A percentile compares a stretch with the other conserved stretches of the same genome.
These are phyloP conservation scores for Mycogone perniciosa DNA, from an alignment of 2,329 filamentous ascomycete species.

Conservation along the genomic window DNA sequence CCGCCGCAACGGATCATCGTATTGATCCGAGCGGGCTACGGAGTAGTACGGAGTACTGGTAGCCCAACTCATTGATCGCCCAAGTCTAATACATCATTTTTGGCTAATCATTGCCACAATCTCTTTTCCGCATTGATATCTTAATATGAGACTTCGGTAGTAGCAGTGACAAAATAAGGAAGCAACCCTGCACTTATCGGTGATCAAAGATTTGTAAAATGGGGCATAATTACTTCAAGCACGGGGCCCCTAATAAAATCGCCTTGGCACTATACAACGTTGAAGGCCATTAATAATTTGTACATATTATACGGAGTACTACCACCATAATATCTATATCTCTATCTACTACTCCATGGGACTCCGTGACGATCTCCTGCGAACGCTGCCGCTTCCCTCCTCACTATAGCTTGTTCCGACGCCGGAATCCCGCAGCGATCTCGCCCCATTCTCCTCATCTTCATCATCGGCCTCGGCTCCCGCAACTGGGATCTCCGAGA, in stretches of 20 bases:
- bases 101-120: too few relatives aligned
- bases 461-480: conserved; percentile 44
- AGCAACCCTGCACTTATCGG: too few relatives aligned
- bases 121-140: too few relatives aligned
- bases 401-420: conserved; percentile 50
- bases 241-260: too few relatives aligned
- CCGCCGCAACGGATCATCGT: conserved; percentile 15
- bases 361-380: conserved; percentile 26
- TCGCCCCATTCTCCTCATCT: conserved; percentile 27
- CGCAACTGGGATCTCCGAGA: conserved; percentile 29
- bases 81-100: background rate
- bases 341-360: conserved; percentile 11
- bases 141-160: too few relatives aligned
- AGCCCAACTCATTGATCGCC: background rate
- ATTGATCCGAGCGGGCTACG: conserved; percentile 7
- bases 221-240: too few relatives aligned
- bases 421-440: conserved; percentile 37
- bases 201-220: too few relatives aligned
- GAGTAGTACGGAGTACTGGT: background rate
- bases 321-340: background rate
- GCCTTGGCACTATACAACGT: too few relatives aligned
- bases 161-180: too few relatives aligned
- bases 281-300: too few relatives aligned
- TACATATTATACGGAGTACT: background rate
- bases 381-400: conserved; percentile 26